Percentiles rank a stretch among this genome's conserved stretches.
These are phyloP conservation scores for Noccaea bulbosa DNA, from an alignment of 345 rosid species.

Conservation along the genomic window DNA sequence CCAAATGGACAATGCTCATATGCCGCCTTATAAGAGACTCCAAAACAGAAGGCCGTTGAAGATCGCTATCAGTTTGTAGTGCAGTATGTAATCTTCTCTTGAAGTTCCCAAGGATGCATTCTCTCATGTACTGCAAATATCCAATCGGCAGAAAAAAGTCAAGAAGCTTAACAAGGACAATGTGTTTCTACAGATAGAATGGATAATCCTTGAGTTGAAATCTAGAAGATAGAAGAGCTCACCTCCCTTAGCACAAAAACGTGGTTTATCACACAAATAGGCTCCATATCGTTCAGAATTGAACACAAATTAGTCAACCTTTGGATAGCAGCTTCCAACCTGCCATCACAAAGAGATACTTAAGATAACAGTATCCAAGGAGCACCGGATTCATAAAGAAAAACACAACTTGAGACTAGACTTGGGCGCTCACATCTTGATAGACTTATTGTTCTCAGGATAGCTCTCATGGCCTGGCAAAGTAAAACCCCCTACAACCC, in stretches of 20 bases:
- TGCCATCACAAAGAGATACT: conserved; percentile 47
- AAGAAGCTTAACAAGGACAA: conserved; percentile 16
- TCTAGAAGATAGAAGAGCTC: conserved; percentile 32
- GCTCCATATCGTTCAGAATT: conserved; percentile 98
- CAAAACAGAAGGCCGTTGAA: conserved; percentile 90
- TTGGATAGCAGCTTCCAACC: conserved; percentile 99
- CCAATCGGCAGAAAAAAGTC: conserved; percentile 9
- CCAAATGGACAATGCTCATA: conserved; percentile 85
- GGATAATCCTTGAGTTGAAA: conserved; percentile 17
- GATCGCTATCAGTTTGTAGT: conserved; percentile 91
- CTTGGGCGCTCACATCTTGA: conserved; percentile 73
- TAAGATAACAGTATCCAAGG: conserved; percentile 15
- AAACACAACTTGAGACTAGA: not conserved
- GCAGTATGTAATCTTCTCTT: conserved; percentile 84
- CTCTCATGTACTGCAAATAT: conserved; percentile 95
- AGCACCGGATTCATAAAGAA: conserved; percentile 19
- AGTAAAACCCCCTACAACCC: conserved; percentile 63
- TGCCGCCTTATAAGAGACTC: conserved; percentile 88
- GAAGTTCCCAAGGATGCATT: conserved; percentile 94
- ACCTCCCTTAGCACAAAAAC: conserved; percentile 98
- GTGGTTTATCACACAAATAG: conserved; percentile 95
- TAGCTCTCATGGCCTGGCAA: conserved; percentile 98
- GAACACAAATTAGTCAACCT: conserved; percentile 95
- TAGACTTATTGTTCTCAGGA: conserved; percentile 86
- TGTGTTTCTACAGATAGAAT: not conserved